Evolutionary conservation across 2,329 filamentous ascomycete genomes (phyloP).

Genomic region (Thelonectria blattea): DNA sequence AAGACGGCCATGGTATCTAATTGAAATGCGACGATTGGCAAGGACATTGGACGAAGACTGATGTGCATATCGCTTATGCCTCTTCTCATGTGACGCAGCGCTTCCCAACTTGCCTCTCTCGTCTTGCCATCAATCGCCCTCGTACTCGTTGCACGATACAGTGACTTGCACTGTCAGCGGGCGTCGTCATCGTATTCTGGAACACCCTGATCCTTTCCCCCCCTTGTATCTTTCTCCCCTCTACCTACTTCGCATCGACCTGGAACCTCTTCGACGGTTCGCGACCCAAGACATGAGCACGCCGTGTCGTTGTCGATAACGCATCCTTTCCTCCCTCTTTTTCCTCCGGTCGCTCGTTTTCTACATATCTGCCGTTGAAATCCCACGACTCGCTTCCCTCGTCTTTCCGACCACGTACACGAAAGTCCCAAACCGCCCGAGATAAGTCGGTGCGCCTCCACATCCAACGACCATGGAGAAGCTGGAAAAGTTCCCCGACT

Average conservation of each 20-base stretch:
- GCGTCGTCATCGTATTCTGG: conserved; percentile 13
- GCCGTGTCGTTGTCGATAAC: conserved; percentile 16
- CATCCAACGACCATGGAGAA: conserved; percentile 32
- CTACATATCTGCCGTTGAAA: background rate
- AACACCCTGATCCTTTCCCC: background rate
- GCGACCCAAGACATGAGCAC: conserved; percentile 31
- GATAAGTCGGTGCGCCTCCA: conserved; percentile 10
- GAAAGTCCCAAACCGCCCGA: background rate
- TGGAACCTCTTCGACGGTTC: conserved; percentile 20
- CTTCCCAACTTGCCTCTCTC: background rate
- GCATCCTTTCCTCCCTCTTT: background rate
- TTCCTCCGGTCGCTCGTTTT: conserved; percentile 29
- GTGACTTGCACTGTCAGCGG: background rate
- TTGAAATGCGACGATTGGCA: conserved; percentile 6
- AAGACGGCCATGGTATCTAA: too few species aligned
- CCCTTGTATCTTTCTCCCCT: background rate
- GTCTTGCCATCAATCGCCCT: background rate
- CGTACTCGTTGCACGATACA: too few species aligned
- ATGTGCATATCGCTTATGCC: background rate
- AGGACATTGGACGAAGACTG: conserved; percentile 2
- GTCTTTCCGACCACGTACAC: conserved; percentile 10
- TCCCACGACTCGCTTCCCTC: background rate
- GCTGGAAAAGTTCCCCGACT: conserved; percentile 66
- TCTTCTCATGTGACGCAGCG: background rate
- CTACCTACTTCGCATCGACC: background rate